phyloP scores from a whole-genome alignment of 106 monocot species.

The Dioscorea alata region DNA sequence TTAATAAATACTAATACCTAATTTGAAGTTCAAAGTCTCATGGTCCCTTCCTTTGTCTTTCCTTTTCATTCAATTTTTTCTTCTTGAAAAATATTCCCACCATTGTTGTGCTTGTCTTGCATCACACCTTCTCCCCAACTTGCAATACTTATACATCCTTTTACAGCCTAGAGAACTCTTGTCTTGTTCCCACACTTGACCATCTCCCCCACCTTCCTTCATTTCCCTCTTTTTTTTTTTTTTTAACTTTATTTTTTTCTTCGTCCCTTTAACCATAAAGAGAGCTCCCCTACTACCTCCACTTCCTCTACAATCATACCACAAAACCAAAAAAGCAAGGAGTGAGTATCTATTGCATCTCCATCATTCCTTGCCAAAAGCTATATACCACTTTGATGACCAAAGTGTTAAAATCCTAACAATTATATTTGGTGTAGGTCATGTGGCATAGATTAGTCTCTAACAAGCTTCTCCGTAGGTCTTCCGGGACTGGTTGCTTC shows the following conservation, averaged over 20 bases:
- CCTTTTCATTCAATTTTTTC: not conserved
- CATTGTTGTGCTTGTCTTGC: not conserved
- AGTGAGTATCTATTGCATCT: slow-evolving; percentile 3
- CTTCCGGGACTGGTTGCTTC: not conserved
- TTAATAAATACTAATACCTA: too few relatives aligned
- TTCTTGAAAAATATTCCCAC: slow-evolving; percentile 5
- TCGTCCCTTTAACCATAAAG: not conserved
- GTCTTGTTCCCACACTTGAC: not conserved
- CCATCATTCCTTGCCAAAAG: not conserved
- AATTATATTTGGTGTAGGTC: slow-evolving; percentile 4
- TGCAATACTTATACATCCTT: slow-evolving; percentile 8
- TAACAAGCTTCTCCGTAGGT: slow-evolving; percentile 18
- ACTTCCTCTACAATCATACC: slow-evolving; percentile 11
- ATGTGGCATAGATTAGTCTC: slow-evolving; percentile 34
- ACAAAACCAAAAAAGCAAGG: slow-evolving; percentile 15
- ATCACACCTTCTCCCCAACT: slow-evolving; percentile 11
- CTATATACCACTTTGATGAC: not conserved
- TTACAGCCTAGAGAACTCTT: not conserved
- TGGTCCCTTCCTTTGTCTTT: not conserved
- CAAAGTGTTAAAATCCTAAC: not conserved
- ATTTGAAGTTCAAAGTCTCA: not conserved
- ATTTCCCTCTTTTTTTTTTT: not conserved
- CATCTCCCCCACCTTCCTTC: not conserved
- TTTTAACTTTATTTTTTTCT: not conserved
- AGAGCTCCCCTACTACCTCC: not conserved